A percentile compares a stretch with the other conserved stretches of the same genome.
These are phyloP conservation scores for Solanum ossicruentum DNA, from an alignment of 257 asterid species.

Conservation along the genomic window DNA sequence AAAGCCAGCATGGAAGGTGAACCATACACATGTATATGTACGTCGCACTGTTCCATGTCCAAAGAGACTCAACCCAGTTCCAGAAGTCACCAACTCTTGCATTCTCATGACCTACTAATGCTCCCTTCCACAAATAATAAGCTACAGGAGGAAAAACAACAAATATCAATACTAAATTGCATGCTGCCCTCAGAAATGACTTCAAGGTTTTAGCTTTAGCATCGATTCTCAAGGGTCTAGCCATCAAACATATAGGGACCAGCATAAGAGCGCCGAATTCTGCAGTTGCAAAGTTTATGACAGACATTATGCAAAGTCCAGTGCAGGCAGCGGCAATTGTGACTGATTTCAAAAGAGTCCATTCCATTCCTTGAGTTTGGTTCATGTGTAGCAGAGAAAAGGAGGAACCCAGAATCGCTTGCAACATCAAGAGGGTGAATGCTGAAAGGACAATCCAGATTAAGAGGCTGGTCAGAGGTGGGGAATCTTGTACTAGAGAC, in stretches of 20 bases:
- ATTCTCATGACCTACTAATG: conserved; percentile 34
- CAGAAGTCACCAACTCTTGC: conserved; percentile 58
- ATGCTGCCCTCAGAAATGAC: conserved; percentile 24
- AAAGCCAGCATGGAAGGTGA: conserved; percentile 93
- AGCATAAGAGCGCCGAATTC: conserved; percentile 75
- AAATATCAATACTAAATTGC: conserved; percentile 27
- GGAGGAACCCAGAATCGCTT: conserved; percentile 21
- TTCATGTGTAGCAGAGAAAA: conserved; percentile 1
- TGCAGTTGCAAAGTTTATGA: conserved; percentile 87
- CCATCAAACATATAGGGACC: conserved; percentile 76
- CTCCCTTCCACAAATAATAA: conserved; percentile 41
- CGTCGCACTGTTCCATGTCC: conserved; percentile 94
- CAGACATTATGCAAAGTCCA: conserved; percentile 91
- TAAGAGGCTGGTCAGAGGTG: conserved; percentile 38
- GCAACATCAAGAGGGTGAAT: conserved; percentile 33
- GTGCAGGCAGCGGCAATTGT: conserved; percentile 62
- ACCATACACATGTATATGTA: conserved; percentile 66
- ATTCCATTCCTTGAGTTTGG: conserved; percentile 28
- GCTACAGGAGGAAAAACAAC: conserved; percentile 54
- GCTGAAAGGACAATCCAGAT: conserved; percentile 39
- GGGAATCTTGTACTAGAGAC: conserved; percentile 26
- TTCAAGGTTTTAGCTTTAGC: conserved; percentile 9
- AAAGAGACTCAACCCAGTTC: conserved; percentile 73
- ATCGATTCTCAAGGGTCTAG: conserved; percentile 43
- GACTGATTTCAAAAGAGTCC: conserved; percentile 69